Percentiles rank a stretch among this genome's conserved stretches.
phyloP scores from a whole-genome alignment of 768 basidiomycete species.

The Podaxis sp. region DNA sequence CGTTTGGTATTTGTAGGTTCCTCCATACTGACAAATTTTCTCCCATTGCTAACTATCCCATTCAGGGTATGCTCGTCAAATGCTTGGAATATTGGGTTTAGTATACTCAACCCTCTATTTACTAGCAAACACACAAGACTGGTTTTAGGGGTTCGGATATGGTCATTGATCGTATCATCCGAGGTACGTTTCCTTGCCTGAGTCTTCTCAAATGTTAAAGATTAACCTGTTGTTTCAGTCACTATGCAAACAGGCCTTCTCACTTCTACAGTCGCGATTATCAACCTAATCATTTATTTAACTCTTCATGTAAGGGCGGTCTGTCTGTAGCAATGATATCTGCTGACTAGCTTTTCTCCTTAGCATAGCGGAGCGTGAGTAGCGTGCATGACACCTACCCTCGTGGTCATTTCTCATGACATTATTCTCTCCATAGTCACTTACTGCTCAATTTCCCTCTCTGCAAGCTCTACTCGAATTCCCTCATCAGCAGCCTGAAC shows the following conservation, averaged over 20 bases:
- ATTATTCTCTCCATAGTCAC: slow-evolving; percentile 25
- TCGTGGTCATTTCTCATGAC: background rate
- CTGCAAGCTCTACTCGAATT: slow-evolving; percentile 42
- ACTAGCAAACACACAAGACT: slow-evolving; percentile 38
- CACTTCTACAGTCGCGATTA: slow-evolving; percentile 32
- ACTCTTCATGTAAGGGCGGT: slow-evolving; percentile 21
- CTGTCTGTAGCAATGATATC: background rate
- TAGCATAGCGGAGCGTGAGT: slow-evolving; percentile 19
- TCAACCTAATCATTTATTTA: slow-evolving; percentile 34
- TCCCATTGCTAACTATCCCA: background rate
- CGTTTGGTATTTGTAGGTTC: slow-evolving; percentile 41
- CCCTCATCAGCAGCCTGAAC: slow-evolving; percentile 39
- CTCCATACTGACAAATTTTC: background rate
- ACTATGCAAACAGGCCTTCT: slow-evolving; percentile 38
- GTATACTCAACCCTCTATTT: background rate
- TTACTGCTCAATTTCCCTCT: slow-evolving; percentile 38
- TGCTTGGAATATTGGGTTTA: background rate
- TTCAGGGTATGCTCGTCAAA: background rate
- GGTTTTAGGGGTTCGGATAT: slow-evolving; percentile 42
- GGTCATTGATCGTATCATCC: slow-evolving; percentile 41
- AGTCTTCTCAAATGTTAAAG: background rate
- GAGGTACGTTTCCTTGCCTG: slow-evolving; percentile 24
- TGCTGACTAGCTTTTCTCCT: background rate
- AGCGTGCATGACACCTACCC: too few species aligned
- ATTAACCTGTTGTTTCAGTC: slow-evolving; percentile 21